Base-by-base conservation (phyloP, 352 stramenopile species). In the Lagenidium giganteum region DNA sequence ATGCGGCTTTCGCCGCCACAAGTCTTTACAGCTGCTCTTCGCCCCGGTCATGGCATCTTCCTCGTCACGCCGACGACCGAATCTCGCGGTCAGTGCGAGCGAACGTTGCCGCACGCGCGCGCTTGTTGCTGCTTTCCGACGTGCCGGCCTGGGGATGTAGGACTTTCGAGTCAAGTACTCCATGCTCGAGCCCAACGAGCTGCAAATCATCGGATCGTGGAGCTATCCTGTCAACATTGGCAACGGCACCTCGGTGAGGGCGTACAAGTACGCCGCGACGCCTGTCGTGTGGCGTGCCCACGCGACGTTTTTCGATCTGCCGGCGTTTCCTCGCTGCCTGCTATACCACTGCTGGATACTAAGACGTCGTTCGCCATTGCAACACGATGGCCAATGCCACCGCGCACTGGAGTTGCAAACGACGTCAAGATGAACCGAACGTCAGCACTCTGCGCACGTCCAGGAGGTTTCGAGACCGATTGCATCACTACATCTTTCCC, bases 401-500 rank as follows among this genome's bases (percentile, higher is more conserved):
- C n/a, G n/a, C n/a, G n/a, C n/a, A n/a, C n/a, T n/a, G n/a, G n/a
- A n/a, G n/a, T n/a, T n/a, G n/a, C n/a, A n/a, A n/a, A n/a, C n/a
- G n/a, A n/a, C n/a, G n/a, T n/a, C n/a, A n/a, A n/a, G n/a, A n/a
- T n/a, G n/a, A n/a, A n/a, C n/a, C n/a, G n/a, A n/a, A n/a, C n/a
- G n/a, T n/a, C 26, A n/a, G n/a, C n/a, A 51, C 30, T 7, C 25
- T 51, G 0, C 50, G 50, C 1, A 43, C 31, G 6, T 13, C 42
- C 16, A 40, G 16, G 12, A 26, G 23, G 23, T 51, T 38, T 21
- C n/a, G 9, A 31, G 54, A 69, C 24, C 49, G 50, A 0, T 9
- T 65, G 2, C 53, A 61, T 25, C 32, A 61, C 29, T 52, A 31
- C 42, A 45, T 43, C 29, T 33, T 65, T 4, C 55, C 59, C 4